Evolutionary conservation across 1,284 basidiomycete genomes (phyloP), one percentile per base, ranked within the genome.

Genomic region (Coniferiporia sulphurascens): DNA sequence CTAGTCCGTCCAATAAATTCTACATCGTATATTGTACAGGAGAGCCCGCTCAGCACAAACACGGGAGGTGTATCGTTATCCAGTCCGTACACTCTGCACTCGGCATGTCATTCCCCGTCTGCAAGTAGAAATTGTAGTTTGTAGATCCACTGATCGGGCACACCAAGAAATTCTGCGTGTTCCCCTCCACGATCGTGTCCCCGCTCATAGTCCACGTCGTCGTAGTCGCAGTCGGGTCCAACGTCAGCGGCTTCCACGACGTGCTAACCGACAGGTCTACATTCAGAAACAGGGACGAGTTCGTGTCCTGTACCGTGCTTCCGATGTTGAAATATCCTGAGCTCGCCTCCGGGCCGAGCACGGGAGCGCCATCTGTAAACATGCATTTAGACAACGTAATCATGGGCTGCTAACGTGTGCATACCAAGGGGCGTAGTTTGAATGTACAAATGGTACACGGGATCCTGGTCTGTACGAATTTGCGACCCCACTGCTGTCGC

Each of bases 151-250:
- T 75, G 32, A 77, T 78, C 19, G 77, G 64, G 65, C 81, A 83
- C n/a, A 79, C 80, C 35, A 83, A 67, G 70, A 83, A 84, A 65
- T 83, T 83, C 51, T 82, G 74, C 68, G 80, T 76, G 58, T 68
- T 68, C 7, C 76, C 80, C 35, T 76, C 81, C 65, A 83, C 79
- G 65, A 83, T 83, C 19, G 82, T 83, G 65, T 84, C 82, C 12
- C 81, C 82, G 65, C 83, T 81, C 48, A 84, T 72, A 36, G 75
- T 78, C 82, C 82, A 84, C 64, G 80, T 73, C 7, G 77, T 79
- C 35, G 81, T 83, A 10, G 72, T 75, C 32, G 82, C 78, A 0
- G 78, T 76, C 2, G 70, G 63, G 56, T 74, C 76, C 51, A 83
- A 74, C 3, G 74, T 75, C 51, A 83, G 67, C 7, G 79, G 69